Evolutionary conservation across 2,329 filamentous ascomycete species (phyloP).

Genomic region (Zasmidium cellare): DNA sequence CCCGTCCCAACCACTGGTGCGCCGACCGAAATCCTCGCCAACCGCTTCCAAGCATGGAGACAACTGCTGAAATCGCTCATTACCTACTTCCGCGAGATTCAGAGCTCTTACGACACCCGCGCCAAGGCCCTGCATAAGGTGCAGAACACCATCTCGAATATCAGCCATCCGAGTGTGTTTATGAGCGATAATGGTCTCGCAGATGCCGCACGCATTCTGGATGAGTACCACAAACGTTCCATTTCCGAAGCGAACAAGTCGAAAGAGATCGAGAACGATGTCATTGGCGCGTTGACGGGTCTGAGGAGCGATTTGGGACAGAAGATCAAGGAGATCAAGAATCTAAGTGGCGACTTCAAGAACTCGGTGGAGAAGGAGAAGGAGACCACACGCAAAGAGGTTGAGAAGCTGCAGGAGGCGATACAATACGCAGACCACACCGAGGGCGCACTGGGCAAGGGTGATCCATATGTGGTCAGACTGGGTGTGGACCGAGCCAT

Average conservation of each 20-base stretch:
- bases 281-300: slow-evolving; percentile 82
- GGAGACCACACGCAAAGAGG: slow-evolving; percentile 75
- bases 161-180: slow-evolving; percentile 71
- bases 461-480: slow-evolving; percentile 86
- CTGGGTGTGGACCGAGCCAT: slow-evolving; percentile 85
- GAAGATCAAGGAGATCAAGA: slow-evolving; percentile 99
- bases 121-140: slow-evolving; percentile 81
- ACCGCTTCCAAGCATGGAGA: slow-evolving; percentile 92
- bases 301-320: slow-evolving; percentile 85
- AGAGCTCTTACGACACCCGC: slow-evolving; percentile 81
- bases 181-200: slow-evolving; percentile 79
- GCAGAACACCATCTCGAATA: slow-evolving; percentile 81
- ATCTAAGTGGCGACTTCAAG: slow-evolving; percentile 90
- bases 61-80: slow-evolving; percentile 95
- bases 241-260: slow-evolving; percentile 83
- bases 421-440: slow-evolving; percentile 79
- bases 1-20: slow-evolving; percentile 85
- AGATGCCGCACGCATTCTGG: slow-evolving; percentile 79
- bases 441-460: slow-evolving; percentile 77
- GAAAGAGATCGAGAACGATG: slow-evolving; percentile 85
- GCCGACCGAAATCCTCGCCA: slow-evolving; percentile 83
- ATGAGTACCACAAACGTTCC: slow-evolving; percentile 78
- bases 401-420: slow-evolving; percentile 78
- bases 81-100: slow-evolving; percentile 88
- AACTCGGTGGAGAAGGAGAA: slow-evolving; percentile 96